These are phyloP conservation scores for Salix exigua DNA, from an alignment of 345 rosid species.

Conservation along the genomic window DNA sequence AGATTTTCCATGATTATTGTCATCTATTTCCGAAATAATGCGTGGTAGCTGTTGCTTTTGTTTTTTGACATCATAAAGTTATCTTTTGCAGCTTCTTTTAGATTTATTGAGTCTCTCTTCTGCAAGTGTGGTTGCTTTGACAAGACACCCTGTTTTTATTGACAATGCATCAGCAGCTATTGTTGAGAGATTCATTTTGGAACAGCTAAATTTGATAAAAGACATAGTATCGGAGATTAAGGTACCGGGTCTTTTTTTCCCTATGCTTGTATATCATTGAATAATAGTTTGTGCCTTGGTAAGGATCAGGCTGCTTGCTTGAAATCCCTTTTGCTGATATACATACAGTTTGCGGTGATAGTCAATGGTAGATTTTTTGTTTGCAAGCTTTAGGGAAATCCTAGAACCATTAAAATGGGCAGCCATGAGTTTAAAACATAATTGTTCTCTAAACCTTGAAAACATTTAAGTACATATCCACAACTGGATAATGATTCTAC, in stretches of 20 bases:
- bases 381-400: not conserved
- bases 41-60: not conserved
- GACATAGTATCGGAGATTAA: constrained; percentile 45
- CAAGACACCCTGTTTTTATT: constrained; percentile 30
- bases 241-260: constrained; percentile 39
- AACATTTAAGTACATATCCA: not conserved
- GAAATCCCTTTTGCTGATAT: not conserved
- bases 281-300: not conserved
- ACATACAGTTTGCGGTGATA: not conserved
- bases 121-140: constrained; percentile 46
- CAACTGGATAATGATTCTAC: not conserved
- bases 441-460: not conserved
- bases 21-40: not conserved
- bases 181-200: constrained; percentile 52
- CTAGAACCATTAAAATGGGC: not conserved
- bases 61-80: constrained; percentile 5
- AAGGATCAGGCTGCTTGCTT: not conserved
- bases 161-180: constrained; percentile 35
- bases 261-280: not conserved
- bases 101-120: constrained; percentile 58
- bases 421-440: not conserved
- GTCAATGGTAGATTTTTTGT: not conserved
- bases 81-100: constrained; percentile 67
- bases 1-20: not conserved
- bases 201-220: constrained; percentile 58